Base-by-base conservation (phyloP, 83 land plant species). In the Thuja plicata region DNA sequence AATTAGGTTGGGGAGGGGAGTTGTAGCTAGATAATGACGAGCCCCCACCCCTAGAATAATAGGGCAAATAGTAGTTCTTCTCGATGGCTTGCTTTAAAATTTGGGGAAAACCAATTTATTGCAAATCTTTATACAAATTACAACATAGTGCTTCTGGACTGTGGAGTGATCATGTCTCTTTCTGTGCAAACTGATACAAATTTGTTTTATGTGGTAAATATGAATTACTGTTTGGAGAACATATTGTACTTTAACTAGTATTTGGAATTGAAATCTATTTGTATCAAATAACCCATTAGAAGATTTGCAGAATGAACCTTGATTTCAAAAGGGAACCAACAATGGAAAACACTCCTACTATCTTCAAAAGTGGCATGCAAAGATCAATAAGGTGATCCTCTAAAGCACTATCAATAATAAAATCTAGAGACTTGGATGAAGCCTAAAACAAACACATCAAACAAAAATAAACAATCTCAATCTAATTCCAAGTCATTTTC, bases 271-370 rank as follows among this genome's bases (percentile, higher is more conserved):
- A 45, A 81, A 41, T 81, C 8, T 43, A 27, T 37, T 27, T 43
- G 13, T n/a, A 50, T 84, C 13, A 48, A 85, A 66, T 85, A 92
- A 95, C 95, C 94, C 1, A 87, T 3, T 78, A 48, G 37, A 55
- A 94, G 91, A 88, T 85, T 93, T 27, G 81, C 90, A 46, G 97
- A 97, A 35, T 62, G 74, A 50, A 94, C 82, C 74, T 91, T 90
- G 80, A 95, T 88, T 92, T 94, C 38, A 89, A 90, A 3, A 96
- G 95, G 30, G 90, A 90, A 15, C 97, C 97, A 3, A 95, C 97
- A 41, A 95, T 45, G 7, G 83, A 94, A 40, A 93, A 88, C 45
- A 91, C 89, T 15, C 98, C 96, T 52, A 52, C 74, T 50, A 91
- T 88, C 93, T 95, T 95, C 89, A 97, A 84, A 87, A 94, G 89